Evolutionary conservation across 176 grass and related monocot species (phyloP).

Genomic region (Olyra latifolia): DNA sequence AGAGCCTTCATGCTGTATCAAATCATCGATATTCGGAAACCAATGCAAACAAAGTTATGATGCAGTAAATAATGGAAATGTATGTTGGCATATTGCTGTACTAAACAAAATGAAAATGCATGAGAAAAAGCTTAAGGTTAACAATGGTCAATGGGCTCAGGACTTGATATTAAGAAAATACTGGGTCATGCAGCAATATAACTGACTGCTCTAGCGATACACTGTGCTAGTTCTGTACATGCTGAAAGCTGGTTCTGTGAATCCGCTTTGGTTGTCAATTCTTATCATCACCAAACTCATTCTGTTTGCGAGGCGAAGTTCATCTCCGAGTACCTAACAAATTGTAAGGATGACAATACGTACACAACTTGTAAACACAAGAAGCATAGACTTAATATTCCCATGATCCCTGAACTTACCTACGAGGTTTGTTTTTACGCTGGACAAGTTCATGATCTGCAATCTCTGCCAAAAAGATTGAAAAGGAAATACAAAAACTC

Average conservation of each 20-base stretch:
- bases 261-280: constrained; percentile 19
- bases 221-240: constrained; percentile 27
- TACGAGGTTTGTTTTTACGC: constrained; percentile 64
- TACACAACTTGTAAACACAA: neutral
- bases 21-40: neutral
- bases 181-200: constrained; percentile 23
- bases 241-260: neutral
- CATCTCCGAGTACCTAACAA: constrained; percentile 85
- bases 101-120: neutral
- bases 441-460: constrained; percentile 42
- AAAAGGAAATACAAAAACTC: constrained; percentile 10
- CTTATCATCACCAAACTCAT: constrained; percentile 4
- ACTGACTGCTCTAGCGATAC: constrained; percentile 19
- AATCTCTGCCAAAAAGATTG: constrained; percentile 34
- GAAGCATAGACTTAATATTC: neutral
- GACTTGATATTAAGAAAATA: constrained; percentile 25
- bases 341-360: constrained; percentile 27
- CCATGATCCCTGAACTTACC: constrained; percentile 40
- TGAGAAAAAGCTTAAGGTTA: neutral
- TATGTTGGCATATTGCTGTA: neutral
- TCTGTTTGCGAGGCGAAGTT: constrained; percentile 60
- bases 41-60: neutral
- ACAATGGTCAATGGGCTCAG: neutral
- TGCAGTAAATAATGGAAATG: neutral
- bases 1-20: neutral